Percentiles rank a stretch among this genome's conserved stretches.
phyloP scores from a whole-genome alignment of 2,329 filamentous ascomycete genomes.

The Verticillium albo-atrum region DNA sequence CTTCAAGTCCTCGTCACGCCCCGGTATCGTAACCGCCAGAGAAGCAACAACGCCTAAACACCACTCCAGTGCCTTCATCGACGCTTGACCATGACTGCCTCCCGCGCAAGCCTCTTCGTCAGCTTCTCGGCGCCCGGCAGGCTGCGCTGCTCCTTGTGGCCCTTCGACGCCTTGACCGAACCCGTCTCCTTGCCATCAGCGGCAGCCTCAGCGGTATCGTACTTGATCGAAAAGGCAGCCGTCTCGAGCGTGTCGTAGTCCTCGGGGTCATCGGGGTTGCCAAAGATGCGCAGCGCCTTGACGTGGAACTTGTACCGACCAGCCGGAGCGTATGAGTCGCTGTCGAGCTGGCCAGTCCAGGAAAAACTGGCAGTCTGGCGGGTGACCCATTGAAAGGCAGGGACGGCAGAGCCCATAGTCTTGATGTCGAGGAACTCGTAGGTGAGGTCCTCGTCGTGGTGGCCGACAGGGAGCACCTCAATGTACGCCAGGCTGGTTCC shows the following conservation, averaged over 20 bases:
- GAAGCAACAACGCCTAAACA: no score
- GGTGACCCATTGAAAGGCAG: conserved; percentile 12
- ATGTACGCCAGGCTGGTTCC: conserved; percentile 39
- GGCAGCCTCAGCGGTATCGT: conserved; percentile 15
- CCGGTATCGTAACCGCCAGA: no score
- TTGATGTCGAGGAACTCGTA: conserved; percentile 31
- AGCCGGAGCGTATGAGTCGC: conserved; percentile 41
- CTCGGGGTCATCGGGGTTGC: conserved; percentile 33
- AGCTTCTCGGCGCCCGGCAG: no score
- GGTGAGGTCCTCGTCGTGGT: conserved; percentile 20
- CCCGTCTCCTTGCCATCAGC: no score
- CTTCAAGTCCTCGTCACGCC: no score
- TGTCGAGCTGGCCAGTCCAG: conserved; percentile 44
- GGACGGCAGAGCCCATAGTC: conserved; percentile 34
- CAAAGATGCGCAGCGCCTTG: conserved; percentile 46
- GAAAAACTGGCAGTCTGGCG: conserved; percentile 15
- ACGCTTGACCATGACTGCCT: no score
- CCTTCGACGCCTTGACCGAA: background rate
- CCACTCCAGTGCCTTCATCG: no score
- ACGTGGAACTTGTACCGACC: conserved; percentile 47
- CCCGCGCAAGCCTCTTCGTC: no score
- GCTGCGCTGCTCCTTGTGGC: background rate
- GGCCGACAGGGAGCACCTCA: conserved; percentile 36
- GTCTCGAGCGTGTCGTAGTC: conserved; percentile 45
- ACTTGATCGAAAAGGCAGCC: conserved; percentile 38